Evolutionary conservation across 1,284 basidiomycete species (phyloP), one percentile per base, ranked within the genome.

Genomic region (Heterobasidion occidentale): DNA sequence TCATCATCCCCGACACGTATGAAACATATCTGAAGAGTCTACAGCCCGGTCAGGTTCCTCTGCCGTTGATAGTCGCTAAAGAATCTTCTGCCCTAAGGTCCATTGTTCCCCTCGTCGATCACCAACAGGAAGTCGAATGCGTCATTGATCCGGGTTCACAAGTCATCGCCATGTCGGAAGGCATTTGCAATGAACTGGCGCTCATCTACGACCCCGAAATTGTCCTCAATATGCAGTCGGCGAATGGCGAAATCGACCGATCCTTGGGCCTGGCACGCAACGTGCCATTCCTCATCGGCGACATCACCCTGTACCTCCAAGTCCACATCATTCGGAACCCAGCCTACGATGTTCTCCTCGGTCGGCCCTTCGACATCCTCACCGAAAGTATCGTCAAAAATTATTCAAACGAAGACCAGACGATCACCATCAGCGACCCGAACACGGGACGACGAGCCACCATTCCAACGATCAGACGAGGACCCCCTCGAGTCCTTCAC

Each of bases 291-390:
- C 6, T 7, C 3, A 15, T 54, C 15, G n/a, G 45, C 14, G 46
- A 63, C 38, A 44, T 55, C 27, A 52, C 14, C 17, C 52, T 62
- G 51, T 62, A 60, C 56, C 67, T 59, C 47, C 68, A 46, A 55
- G 66, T 52, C 19, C 62, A 59, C 53, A 64, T 62, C 60, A 68
- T 74, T 5, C 54, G 58, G 1, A 55, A 57, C 0, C 61, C 68
- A 0, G 64, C 72, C 0, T 73, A 74, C 58, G 60, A 65, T 19
- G 62, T 72, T 3, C 58, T 73, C 7, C 47, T 49, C 8, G 14
- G 47, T 8, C 6, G 17, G 6, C 47, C 47, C 11, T 49, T 49
- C 12, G 19, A 49, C 6, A 20, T 49, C 19, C 17, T 49, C 1
- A 49, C 17, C 1, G 12, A 20, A 34, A 49, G 11, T 15, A 15